Evolutionary conservation across 1,139 yeast species (phyloP), one percentile per base, ranked within the genome.

Genomic region (Debaryomycetaceae sp.): DNA sequence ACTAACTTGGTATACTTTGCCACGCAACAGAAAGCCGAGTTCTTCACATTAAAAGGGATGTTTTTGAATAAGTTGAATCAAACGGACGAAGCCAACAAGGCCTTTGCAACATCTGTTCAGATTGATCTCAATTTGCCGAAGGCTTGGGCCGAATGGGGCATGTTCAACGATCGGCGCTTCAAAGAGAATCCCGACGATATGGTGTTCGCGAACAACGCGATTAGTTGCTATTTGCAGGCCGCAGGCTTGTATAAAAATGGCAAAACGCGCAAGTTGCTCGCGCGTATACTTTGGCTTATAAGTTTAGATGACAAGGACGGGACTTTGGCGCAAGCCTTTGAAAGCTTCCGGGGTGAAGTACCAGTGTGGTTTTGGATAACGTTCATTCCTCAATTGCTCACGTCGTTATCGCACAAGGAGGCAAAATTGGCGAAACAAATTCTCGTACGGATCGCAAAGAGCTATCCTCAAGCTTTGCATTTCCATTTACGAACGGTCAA

Each of bases 101-200:
- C 96, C 0, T 90, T 90, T 59, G 95, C 97, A 2, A 82, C 96
- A 2, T 95, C 98, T 4, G 97, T 92, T 15, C 97, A 90, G 52
- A 77, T 87, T 35, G 98, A 92, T 47, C 69, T 87, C 43, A 85
- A 86, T 44, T 58, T 90, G 32, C 95, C 98, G 2, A 90, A 90
- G 48, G 98, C 98, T 0, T 92, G 99, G 99, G 97, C 97, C 2
- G 97, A 92, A 52, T 92, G 98, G 98, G 99, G 98, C 36, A 75
- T 76, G 49, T 92, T 86, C 58, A 90, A 86, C 49, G 98, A 92
- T 42, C 73, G 79, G 27, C 64, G 95, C 29, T 78, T 85, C 52
- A 82, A 83, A 42, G 95, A 85, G 41, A 78, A 77, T 39, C 90
- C 93, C 1, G 73, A 66, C 29, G 94, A 85, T 44, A 74, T 83